Evolutionary conservation across 345 rosid species (phyloP).

Genomic region (rapeseed (Brassica napus)): Da-Ae NC_063435.1:14712001-14712500

Average conservation of each 20-base stretch:
- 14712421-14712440: too few relatives aligned
- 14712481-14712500: too few relatives aligned
- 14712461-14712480: too few relatives aligned
- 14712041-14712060: conserved; percentile 53
- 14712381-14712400: too few relatives aligned
- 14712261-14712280: conserved; percentile 13
- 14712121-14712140: neutral
- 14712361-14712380: too few relatives aligned
- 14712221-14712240: conserved; percentile 17
- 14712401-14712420: too few relatives aligned
- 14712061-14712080: conserved; percentile 54
- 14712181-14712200: conserved; percentile 13
- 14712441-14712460: too few relatives aligned
- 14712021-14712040: conserved; percentile 50
- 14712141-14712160: neutral
- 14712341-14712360: too few relatives aligned
- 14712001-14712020: conserved; percentile 42
- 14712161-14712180: neutral
- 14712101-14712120: neutral
- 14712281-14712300: neutral
- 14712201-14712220: conserved; percentile 21
- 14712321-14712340: neutral
- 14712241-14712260: conserved; percentile 2
- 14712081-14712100: neutral
- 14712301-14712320: neutral